A percentile compares a stretch with the other conserved stretches of the same genome.
Evolutionary conservation across 2,329 filamentous ascomycete genomes (phyloP).

Genomic region (Ascochyta lentis): DNA sequence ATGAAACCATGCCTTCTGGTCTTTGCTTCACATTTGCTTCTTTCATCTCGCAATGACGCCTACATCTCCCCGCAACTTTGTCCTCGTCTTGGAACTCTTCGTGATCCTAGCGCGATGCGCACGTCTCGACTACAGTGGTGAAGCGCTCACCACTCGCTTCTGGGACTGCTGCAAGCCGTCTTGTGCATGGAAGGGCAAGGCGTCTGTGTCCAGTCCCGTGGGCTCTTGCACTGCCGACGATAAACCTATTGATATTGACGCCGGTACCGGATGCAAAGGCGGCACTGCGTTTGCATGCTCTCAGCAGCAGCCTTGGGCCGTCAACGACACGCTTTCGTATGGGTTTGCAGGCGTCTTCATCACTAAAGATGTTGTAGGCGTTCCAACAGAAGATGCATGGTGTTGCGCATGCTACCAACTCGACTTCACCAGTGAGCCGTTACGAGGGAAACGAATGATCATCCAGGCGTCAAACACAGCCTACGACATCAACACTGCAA

Average conservation of each 20-base stretch:
- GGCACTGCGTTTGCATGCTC: constrained; percentile 65
- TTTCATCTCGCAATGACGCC: constrained; percentile 44
- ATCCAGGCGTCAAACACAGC: constrained; percentile 70
- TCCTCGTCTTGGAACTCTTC: constrained; percentile 18
- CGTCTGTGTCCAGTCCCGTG: constrained; percentile 59
- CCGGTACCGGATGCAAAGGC: constrained; percentile 61
- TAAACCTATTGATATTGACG: constrained; percentile 58
- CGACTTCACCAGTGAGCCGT: constrained; percentile 63
- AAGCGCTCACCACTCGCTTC: constrained; percentile 46
- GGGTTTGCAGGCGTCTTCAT: constrained; percentile 69
- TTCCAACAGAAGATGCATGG: constrained; percentile 64
- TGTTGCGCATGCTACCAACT: constrained; percentile 72
- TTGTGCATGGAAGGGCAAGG: constrained; percentile 67
- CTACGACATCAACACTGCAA: constrained; percentile 43
- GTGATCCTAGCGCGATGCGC: constrained; percentile 32
- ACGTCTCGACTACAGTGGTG: constrained; percentile 38
- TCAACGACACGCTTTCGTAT: constrained; percentile 65
- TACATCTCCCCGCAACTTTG: constrained; percentile 28
- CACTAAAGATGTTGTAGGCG: constrained; percentile 40
- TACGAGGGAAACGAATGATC: constrained; percentile 67
- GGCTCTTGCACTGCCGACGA: constrained; percentile 63
- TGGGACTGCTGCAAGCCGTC: constrained; percentile 75
- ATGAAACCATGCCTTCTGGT: constrained; percentile 43
- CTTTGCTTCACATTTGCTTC: constrained; percentile 37
- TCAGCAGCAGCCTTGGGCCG: constrained; percentile 67